phyloP scores from a whole-genome alignment of 108 stramenopile genomes.

The Fragilariopsis cylindrus region DNA sequence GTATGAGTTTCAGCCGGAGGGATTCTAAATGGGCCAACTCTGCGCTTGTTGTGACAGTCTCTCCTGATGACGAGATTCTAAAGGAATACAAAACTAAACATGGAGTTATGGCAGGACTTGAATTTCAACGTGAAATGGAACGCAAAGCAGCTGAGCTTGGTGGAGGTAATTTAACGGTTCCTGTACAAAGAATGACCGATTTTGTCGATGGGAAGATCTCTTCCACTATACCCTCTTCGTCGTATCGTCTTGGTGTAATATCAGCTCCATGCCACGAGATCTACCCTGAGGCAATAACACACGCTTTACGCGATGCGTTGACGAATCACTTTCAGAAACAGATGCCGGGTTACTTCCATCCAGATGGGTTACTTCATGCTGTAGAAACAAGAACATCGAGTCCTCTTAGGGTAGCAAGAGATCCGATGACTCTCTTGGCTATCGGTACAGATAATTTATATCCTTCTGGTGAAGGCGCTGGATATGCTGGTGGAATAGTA shows the following conservation, averaged over 20 bases:
- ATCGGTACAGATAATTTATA: slow-evolving; percentile 64
- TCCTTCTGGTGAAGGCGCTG: slow-evolving; percentile 95
- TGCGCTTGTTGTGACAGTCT: slow-evolving; percentile 91
- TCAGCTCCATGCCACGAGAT: slow-evolving; percentile 85
- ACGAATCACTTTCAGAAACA: slow-evolving; percentile 71
- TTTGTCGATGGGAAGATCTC: slow-evolving; percentile 66
- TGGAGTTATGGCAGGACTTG: slow-evolving; percentile 72
- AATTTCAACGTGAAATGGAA: slow-evolving; percentile 90
- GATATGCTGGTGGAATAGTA: slow-evolving; percentile 97
- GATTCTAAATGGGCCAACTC: slow-evolving; percentile 91
- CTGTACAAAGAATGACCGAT: slow-evolving; percentile 92
- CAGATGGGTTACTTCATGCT: slow-evolving; percentile 86
- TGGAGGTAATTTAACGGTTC: slow-evolving; percentile 81
- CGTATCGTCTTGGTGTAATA: slow-evolving; percentile 90
- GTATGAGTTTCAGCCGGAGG: slow-evolving; percentile 92
- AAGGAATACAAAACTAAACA: slow-evolving; percentile 60
- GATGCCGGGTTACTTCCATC: slow-evolving; percentile 84
- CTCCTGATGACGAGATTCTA: slow-evolving; percentile 77
- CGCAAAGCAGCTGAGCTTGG: slow-evolving; percentile 74
- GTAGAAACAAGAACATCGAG: slow-evolving; percentile 95
- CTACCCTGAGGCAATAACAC: slow-evolving; percentile 79
- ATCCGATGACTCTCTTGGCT: slow-evolving; percentile 68
- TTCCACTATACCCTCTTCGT: slow-evolving; percentile 71
- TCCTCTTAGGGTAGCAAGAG: slow-evolving; percentile 81
- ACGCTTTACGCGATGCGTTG: slow-evolving; percentile 75